Base-by-base conservation (phyloP, 2,329 filamentous ascomycete species). In the Pyrenophora teres region DNA sequence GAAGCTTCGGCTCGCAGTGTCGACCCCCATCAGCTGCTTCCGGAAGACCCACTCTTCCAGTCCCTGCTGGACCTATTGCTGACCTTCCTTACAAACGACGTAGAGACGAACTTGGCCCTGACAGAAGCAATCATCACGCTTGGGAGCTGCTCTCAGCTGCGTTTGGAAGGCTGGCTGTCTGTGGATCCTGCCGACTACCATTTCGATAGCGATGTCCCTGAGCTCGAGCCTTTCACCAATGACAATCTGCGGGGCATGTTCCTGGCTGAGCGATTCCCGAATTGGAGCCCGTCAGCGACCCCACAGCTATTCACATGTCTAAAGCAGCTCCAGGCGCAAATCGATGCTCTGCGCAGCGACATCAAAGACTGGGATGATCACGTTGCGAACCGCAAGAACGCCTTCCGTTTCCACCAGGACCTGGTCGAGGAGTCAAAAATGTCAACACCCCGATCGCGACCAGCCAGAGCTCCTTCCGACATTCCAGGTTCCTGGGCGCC, bases 141-240 rank as follows among this genome's bases (percentile, higher is more conserved):
- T 35, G 89, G 89, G 9, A 86, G 89, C 0, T 97, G 94, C 63
- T 89, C 91, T 5, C 89, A 90, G 57, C 87, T 96, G 67, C 85
- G 87, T 16, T 81, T 97, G 10, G 91, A 97, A 67, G 89, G 89
- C n/a, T 99, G 94, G 93, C 78, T 97, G 25, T 78, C 93, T 5
- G 86, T 90, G 13, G 85, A 87, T 46, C 88, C 89, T 3, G 79
- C 68, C 6, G 64, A 72, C 27, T 77, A 77, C 50, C 62, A 70
- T 19, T 76, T 75, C 50, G 54, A 63, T 33, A 60, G 65, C 12
- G 49, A 52, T 10, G 60, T 59, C 8, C 48, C 42, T 13, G 69
- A 68, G 36, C 49, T 63, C 15, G 58, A 64, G 12, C 41, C 60
- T 2, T 66, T 67, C 48, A 57, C 62, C 0, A 69, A 67, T 27